phyloP scores from a whole-genome alignment of 1,284 basidiomycete genomes.

The Boletus hoseneyae region DNA sequence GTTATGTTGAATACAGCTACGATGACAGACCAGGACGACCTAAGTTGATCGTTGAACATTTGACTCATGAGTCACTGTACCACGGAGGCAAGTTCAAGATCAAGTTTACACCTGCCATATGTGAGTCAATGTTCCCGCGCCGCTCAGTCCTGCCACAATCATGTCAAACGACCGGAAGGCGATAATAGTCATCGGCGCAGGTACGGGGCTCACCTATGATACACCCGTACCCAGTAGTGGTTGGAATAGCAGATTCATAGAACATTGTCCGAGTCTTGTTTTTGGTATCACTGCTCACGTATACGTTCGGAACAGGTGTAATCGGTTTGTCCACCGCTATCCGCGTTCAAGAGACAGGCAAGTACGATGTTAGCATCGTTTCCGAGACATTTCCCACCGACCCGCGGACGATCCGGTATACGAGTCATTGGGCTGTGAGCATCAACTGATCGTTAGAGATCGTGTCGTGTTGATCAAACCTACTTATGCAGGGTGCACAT shows the following conservation, averaged over 20 bases:
- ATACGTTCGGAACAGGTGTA: conserved; percentile 42
- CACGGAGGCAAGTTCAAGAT: too few species aligned
- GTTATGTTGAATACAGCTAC: too few species aligned
- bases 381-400: conserved; percentile 68
- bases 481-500: conserved; percentile 52
- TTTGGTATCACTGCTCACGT: background rate
- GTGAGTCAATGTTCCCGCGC: too few species aligned
- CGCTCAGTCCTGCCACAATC: too few species aligned
- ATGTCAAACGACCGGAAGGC: conserved; percentile 25
- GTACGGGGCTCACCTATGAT: conserved; percentile 17
- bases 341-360: conserved; percentile 55
- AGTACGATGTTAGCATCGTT: conserved; percentile 59
- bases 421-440: conserved; percentile 75
- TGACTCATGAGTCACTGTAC: too few species aligned
- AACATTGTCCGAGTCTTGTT: background rate
- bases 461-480: background rate
- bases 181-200: conserved; percentile 38
- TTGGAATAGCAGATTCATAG: background rate
- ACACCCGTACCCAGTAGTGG: background rate
- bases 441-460: background rate
- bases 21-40: too few species aligned
- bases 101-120: too few species aligned
- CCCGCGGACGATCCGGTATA: conserved; percentile 62
- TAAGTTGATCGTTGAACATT: too few species aligned
- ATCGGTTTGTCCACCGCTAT: conserved; percentile 71